A percentile compares a stretch with the other conserved stretches of the same genome.
Evolutionary conservation across 345 rosid genomes (phyloP).

Genomic region (Populus davidiana): DNA sequence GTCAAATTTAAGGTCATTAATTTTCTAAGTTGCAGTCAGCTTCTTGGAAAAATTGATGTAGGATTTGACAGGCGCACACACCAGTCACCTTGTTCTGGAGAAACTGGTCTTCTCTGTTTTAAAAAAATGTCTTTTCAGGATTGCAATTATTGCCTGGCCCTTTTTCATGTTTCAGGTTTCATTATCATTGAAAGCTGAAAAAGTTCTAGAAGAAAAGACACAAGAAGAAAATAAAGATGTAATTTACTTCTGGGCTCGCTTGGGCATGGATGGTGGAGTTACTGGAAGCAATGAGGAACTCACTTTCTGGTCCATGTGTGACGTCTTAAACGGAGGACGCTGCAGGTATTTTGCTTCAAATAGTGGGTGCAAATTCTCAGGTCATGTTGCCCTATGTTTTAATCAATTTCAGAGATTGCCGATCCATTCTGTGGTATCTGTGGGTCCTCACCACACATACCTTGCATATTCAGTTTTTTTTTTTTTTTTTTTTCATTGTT

Average conservation of each 20-base stretch:
- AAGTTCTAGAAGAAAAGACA: constrained; percentile 24
- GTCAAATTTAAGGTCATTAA: background rate
- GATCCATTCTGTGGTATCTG: background rate
- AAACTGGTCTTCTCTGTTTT: background rate
- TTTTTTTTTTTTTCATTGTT: background rate
- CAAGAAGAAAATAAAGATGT: constrained; percentile 26
- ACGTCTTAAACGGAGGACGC: constrained; percentile 29
- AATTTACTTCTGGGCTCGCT: constrained; percentile 29
- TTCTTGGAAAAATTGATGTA: too few relatives aligned
- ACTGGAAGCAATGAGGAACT: constrained; percentile 16
- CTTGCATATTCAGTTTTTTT: background rate
- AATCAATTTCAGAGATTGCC: background rate
- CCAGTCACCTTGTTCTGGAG: background rate
- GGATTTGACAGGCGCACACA: background rate
- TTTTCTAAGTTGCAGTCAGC: background rate
- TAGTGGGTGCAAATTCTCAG: background rate
- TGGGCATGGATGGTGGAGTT: constrained; percentile 23
- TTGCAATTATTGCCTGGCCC: background rate
- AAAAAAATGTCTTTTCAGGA: background rate
- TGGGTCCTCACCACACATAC: background rate
- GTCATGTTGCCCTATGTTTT: background rate
- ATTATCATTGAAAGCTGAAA: constrained; percentile 25
- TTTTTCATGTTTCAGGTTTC: constrained; percentile 25
- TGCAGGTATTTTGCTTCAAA: constrained; percentile 26
- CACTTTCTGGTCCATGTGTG: constrained; percentile 36